Evolutionary conservation across 2,329 filamentous ascomycete species (phyloP).

Genomic region (Nakataea oryzae): DNA sequence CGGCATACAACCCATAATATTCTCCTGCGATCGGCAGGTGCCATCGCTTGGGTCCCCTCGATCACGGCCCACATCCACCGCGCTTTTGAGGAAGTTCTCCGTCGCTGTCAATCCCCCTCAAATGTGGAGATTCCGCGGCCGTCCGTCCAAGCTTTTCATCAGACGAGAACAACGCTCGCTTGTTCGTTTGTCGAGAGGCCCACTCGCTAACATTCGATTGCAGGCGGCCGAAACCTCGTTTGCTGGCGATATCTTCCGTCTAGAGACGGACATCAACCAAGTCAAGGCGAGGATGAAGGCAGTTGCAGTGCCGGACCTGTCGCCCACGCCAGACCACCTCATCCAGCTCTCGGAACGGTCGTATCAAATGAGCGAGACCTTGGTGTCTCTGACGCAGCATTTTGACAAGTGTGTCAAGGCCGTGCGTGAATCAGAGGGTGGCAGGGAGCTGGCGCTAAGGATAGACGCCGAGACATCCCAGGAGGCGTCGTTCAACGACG

Average conservation of each 20-base stretch:
- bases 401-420: conserved; percentile 91
- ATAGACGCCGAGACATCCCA: conserved; percentile 47
- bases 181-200: neutral
- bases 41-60: too few species aligned
- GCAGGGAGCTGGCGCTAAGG: conserved; percentile 55
- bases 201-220: neutral
- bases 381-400: conserved; percentile 73
- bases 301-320: conserved; percentile 19
- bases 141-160: too few species aligned
- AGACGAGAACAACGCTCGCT: too few species aligned
- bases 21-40: too few species aligned
- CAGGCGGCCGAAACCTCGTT: conserved; percentile 60
- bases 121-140: neutral
- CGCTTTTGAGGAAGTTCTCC: too few species aligned
- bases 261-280: conserved; percentile 62
- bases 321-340: conserved; percentile 35
- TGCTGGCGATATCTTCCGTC: conserved; percentile 62
- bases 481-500: conserved; percentile 24
- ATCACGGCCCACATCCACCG: neutral
- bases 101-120: neutral
- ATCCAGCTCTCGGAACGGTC: conserved; percentile 61
- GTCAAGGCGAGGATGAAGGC: conserved; percentile 49
- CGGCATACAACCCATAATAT: neutral
- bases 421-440: conserved; percentile 80
- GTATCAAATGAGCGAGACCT: conserved; percentile 68